These are phyloP conservation scores for Ceratobasidium sp. DNA, from an alignment of 1,284 basidiomycete genomes.

Conservation along the genomic window DNA sequence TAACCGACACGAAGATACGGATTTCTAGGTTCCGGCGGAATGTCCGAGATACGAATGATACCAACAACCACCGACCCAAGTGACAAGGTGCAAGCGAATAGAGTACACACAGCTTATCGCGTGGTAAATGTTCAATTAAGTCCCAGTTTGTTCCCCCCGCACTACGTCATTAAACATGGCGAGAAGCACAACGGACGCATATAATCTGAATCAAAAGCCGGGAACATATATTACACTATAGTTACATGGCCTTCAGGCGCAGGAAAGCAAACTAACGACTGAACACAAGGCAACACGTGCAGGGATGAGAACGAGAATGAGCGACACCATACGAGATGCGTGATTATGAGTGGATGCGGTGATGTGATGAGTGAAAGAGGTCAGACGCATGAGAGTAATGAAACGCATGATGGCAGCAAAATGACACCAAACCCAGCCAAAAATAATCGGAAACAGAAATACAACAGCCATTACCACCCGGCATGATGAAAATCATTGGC, in stretches of 20 bases:
- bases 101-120: neutral
- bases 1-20: neutral
- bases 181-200: neutral
- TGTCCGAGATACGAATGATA: slow-evolving; percentile 32
- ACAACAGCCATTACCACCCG: slow-evolving; percentile 60
- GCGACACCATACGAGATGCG: slow-evolving; percentile 3
- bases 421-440: slow-evolving; percentile 17
- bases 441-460: slow-evolving; percentile 11
- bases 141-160: neutral
- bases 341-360: slow-evolving; percentile 31
- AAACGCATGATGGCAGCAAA: slow-evolving; percentile 24
- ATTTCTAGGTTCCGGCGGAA: neutral
- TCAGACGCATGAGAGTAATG: neutral
- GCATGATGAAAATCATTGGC: slow-evolving; percentile 69
- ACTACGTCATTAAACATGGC: neutral
- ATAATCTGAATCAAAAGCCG: neutral
- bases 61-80: too few species aligned
- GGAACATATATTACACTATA: slow-evolving; percentile 37
- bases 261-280: slow-evolving; percentile 30
- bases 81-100: neutral
- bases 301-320: slow-evolving; percentile 10
- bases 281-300: slow-evolving; percentile 32
- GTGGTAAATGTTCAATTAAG: neutral
- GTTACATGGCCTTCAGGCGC: slow-evolving; percentile 34
- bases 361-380: slow-evolving; percentile 10